These are phyloP conservation scores for Sarcomyxa edulis DNA, from an alignment of 768 basidiomycete species.

Conservation along the genomic window DNA sequence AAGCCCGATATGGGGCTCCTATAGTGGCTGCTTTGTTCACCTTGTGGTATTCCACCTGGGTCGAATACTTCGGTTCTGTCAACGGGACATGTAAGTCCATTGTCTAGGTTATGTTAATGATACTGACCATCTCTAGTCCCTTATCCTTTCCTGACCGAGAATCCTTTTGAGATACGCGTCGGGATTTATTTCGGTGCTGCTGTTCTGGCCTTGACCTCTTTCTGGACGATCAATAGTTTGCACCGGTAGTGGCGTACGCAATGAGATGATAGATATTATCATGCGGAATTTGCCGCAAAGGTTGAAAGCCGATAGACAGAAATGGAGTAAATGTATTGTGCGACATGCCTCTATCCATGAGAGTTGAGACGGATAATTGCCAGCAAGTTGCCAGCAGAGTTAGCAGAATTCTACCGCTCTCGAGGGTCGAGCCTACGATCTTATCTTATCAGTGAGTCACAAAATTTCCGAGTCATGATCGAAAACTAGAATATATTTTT, in stretches of 20 bases:
- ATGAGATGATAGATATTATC: too few relatives aligned
- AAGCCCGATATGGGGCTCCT: conserved; percentile 23
- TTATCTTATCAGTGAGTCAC: too few relatives aligned
- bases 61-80: conserved; percentile 58
- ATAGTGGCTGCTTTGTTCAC: conserved; percentile 22
- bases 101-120: neutral
- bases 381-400: too few relatives aligned
- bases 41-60: conserved; percentile 54
- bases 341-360: too few relatives aligned
- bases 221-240: conserved; percentile 53
- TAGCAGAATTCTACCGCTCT: too few relatives aligned
- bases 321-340: too few relatives aligned
- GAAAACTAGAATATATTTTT: conserved; percentile 7
- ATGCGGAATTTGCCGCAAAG: too few relatives aligned
- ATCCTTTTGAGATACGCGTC: conserved; percentile 42
- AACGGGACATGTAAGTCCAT: conserved; percentile 58
- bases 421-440: too few relatives aligned
- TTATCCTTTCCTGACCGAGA: conserved; percentile 76
- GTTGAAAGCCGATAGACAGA: too few relatives aligned
- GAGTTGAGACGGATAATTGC: too few relatives aligned
- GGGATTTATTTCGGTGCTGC: conserved; percentile 55
- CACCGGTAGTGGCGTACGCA: too few relatives aligned
- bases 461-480: too few relatives aligned
- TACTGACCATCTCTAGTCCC: conserved; percentile 39
- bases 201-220: conserved; percentile 46